A percentile compares a stretch with the other conserved stretches of the same genome.
phyloP scores from a whole-genome alignment of 2,329 filamentous ascomycete genomes.

The Trichoderma cornu-damae region DNA sequence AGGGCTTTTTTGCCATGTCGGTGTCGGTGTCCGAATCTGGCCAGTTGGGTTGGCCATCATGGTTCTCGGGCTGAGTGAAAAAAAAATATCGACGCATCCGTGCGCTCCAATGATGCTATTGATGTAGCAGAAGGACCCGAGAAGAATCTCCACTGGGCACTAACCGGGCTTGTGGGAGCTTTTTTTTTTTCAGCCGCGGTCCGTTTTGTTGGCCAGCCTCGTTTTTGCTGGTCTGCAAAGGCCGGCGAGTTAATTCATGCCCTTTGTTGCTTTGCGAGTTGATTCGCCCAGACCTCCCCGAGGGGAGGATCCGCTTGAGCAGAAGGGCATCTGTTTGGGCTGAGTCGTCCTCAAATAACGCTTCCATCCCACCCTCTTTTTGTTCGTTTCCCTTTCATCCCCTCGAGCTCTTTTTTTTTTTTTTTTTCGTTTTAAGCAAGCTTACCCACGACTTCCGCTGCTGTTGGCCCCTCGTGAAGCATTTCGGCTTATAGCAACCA shows the following conservation, averaged over 20 bases:
- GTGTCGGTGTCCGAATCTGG: background rate
- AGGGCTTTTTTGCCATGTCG: too few relatives aligned
- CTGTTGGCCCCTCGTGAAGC: background rate
- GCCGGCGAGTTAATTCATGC: background rate
- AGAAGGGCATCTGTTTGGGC: background rate
- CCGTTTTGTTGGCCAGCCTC: slow-evolving; percentile 5
- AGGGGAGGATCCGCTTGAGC: background rate
- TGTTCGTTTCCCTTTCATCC: background rate
- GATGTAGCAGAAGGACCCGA: background rate
- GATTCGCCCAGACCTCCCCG: background rate
- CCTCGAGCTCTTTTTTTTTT: too few relatives aligned
- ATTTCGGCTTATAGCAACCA: background rate
- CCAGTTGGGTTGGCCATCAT: slow-evolving; percentile 1
- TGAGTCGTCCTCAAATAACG: background rate
- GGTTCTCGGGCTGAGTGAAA: slow-evolving; percentile 6
- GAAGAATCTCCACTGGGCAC: background rate
- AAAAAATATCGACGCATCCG: slow-evolving; percentile 1
- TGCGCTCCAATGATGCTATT: slow-evolving; percentile 1
- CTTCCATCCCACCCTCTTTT: background rate
- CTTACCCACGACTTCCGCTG: background rate
- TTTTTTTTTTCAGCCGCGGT: background rate
- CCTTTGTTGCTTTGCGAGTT: background rate
- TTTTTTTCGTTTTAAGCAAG: too few relatives aligned
- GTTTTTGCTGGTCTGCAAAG: background rate
- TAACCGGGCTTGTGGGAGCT: background rate